Base-by-base conservation (phyloP, 2,329 filamentous ascomycete genomes). In the Phyllosticta citrichinensis region DNA sequence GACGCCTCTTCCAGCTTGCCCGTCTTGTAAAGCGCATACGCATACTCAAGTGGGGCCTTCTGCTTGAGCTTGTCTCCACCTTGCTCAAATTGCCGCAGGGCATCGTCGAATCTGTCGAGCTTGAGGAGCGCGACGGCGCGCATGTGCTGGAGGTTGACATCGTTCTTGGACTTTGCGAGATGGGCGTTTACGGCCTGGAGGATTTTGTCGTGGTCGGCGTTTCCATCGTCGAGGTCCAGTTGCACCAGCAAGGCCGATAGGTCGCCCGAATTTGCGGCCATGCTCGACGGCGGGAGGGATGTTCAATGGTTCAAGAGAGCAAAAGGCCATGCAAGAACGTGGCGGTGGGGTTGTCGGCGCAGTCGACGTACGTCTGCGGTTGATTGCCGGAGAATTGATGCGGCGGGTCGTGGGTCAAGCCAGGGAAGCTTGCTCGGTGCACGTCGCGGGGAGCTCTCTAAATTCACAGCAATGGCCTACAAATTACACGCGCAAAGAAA, bases 21-120 rank as follows among this genome's bases (percentile, higher is more conserved):
- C 0, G 83, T 82, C 77, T 92, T 94, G 76, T 94, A 95, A 20
- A 92, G 80, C n/a, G 88, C 87, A 76, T 95, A 95, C 2, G 87
- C 83, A 70, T 86, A 86, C 73, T 92, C 89, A 52, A 92, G 79
- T 17, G 75, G 69, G 65, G 86, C 89, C 62, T 75, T 75, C 50
- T 81, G 76, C 69, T 86, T 83, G 62, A 92, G 75, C 64, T 76
- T 78, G 62, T 82, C 77, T 56, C 85, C 84, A 19, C 80, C 84
- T 40, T 85, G 83, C 63, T 85, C 82, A 62, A 93, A 81, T 60
- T 84, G 81, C 62, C 84, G 83, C 55, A 91, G 77, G 54, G 88
- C 88, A 72, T 94, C 89, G 62, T 88, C 83, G 73, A 87, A 94
- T 62, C 89, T 87, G 74, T 94, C 90, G 66, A 94, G 83, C 71